phyloP scores from a whole-genome alignment of 176 grass and related monocot genomes.

The Otatea glauca region DNA sequence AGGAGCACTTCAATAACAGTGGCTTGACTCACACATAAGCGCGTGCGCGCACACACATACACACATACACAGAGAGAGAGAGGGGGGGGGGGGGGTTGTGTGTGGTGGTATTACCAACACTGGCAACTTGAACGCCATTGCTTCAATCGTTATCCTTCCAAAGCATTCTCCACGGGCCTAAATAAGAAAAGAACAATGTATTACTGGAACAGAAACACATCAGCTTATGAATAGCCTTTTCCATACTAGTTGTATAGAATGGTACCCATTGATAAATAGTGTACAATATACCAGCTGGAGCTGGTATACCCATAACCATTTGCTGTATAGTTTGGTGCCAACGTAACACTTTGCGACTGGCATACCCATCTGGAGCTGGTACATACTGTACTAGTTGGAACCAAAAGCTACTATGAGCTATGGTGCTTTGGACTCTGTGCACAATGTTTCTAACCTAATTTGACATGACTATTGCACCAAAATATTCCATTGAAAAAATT shows the following conservation, averaged over 20 bases:
- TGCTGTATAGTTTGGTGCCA: neutral
- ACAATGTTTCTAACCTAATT: neutral
- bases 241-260: neutral
- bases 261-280: neutral
- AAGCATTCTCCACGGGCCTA: slow-evolving; percentile 98
- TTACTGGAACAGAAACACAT: slow-evolving; percentile 27
- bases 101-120: slow-evolving; percentile 74
- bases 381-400: slow-evolving; percentile 3
- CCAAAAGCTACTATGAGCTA: neutral
- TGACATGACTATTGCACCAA: neutral
- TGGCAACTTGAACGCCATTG: slow-evolving; percentile 95
- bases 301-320: neutral
- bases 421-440: neutral
- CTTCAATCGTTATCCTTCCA: slow-evolving; percentile 97
- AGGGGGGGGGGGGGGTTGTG: neutral
- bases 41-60: neutral
- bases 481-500: neutral
- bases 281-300: neutral
- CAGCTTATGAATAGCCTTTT: slow-evolving; percentile 2
- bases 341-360: neutral
- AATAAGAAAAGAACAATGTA: neutral
- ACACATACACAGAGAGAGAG: neutral
- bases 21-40: neutral
- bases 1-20: neutral
- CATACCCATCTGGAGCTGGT: neutral